phyloP scores from a whole-genome alignment of 2,329 filamentous ascomycete species.

The Dactylonectria estremocensis region DNA sequence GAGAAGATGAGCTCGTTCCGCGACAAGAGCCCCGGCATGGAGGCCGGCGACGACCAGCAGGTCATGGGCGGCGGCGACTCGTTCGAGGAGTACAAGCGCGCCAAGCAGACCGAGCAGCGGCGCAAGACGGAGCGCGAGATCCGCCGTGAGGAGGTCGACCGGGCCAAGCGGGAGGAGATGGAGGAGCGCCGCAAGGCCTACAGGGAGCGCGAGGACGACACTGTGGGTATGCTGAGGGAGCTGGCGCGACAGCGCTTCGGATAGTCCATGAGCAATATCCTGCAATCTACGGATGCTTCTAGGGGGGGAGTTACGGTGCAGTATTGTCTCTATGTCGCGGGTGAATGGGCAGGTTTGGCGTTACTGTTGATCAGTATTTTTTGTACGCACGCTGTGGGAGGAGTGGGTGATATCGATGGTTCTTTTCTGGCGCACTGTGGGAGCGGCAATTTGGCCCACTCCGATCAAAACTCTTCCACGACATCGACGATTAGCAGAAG shows the following conservation, averaged over 20 bases:
- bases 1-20: slow-evolving; percentile 82
- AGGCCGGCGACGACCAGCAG: slow-evolving; percentile 75
- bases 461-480: slow-evolving; percentile 49
- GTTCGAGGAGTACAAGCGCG: slow-evolving; percentile 77
- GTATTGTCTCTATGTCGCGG: slow-evolving; percentile 4
- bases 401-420: slow-evolving; percentile 2
- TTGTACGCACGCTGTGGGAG: background rate
- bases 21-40: slow-evolving; percentile 74
- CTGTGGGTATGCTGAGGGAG: slow-evolving; percentile 84
- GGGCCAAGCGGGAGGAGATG: slow-evolving; percentile 83
- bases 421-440: slow-evolving; percentile 44
- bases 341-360: slow-evolving; percentile 1
- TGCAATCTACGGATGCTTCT: background rate
- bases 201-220: slow-evolving; percentile 84
- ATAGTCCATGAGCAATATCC: slow-evolving; percentile 44
- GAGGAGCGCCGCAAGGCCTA: slow-evolving; percentile 82
- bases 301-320: background rate
- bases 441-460: slow-evolving; percentile 47
- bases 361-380: background rate
- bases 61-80: slow-evolving; percentile 81
- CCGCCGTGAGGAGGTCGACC: slow-evolving; percentile 82
- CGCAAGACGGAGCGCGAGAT: slow-evolving; percentile 90
- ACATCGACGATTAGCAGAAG: slow-evolving; percentile 32
- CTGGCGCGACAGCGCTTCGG: slow-evolving; percentile 87
- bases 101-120: slow-evolving; percentile 75